Base-by-base conservation (phyloP, 139 green algal species). In the Gonium pectorale region DNA sequence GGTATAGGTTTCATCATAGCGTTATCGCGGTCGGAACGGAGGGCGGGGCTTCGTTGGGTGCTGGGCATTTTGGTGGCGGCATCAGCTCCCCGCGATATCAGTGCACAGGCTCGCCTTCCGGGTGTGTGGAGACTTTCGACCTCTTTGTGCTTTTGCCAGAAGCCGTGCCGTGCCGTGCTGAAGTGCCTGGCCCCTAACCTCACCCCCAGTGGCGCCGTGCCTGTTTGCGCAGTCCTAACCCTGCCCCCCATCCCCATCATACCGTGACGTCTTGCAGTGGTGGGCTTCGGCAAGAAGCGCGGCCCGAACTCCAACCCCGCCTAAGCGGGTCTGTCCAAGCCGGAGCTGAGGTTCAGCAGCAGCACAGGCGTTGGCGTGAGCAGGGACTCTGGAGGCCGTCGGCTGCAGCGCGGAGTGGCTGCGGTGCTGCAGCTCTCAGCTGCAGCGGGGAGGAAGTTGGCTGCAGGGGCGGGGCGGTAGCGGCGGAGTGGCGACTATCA, bases 201-300 rank as follows among this genome's bases (percentile, higher is more conserved):
- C n/a, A n/a, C n/a, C n/a, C n/a, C n/a, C n/a, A n/a, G n/a, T n/a
- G n/a, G n/a, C n/a, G n/a, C n/a, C 27, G 62, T 69, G 62, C 17
- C 9, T 9, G 27, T 27, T 15, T 69, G 29, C 3, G 3, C 46
- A 46, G 33, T n/a, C n/a, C 46, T 79, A 64, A 66, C 17, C 44
- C 17, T 41, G 3, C 69, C 8, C 26, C 29, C 17, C 71, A 9
- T 52, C 83, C 22, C 38, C 44, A 43, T 60, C 40, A n/a, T n/a
- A n/a, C n/a, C n/a, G n/a, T 74, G 44, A 83, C 31, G 46, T 40
- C n/a, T n/a, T n/a, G 88, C 90, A 94, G 95, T 98, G 43, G 94
- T 97, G 70, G 94, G 94, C 83, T 92, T 95, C 59, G 95, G 95
- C 88, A 98, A 98, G 95, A 97, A 97, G 95, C 88, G 90, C 70